Percentiles rank a stretch among this genome's conserved stretches.
Conservation (phyloP, 768 basidiomycete genomes). For the Boletus rufocinnamomeus region DNA sequence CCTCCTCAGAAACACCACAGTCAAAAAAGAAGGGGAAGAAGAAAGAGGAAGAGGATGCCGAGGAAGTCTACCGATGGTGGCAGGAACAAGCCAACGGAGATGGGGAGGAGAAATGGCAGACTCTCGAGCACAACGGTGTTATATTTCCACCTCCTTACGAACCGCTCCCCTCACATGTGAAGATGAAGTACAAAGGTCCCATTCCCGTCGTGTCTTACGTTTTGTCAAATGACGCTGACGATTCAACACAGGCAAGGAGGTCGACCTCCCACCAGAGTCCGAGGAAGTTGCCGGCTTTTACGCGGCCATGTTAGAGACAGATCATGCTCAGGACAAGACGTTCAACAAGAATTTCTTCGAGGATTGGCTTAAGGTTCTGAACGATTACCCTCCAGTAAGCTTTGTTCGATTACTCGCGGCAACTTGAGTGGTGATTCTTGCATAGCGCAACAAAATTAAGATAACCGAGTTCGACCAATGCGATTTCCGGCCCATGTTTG, state of each 20-base stretch:
- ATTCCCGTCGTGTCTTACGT: constrained; percentile 18
- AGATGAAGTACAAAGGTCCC: constrained; percentile 94
- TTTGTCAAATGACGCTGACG: constrained; percentile 19
- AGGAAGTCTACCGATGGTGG: constrained; percentile 89
- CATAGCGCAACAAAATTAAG: constrained; percentile 68
- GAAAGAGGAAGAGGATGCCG: constrained; percentile 58
- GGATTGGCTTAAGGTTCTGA: constrained; percentile 79
- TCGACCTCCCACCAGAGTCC: constrained; percentile 79
- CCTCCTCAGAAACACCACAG: constrained; percentile 45
- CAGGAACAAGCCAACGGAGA: constrained; percentile 73
- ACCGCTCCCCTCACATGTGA: constrained; percentile 75
- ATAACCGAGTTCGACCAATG: constrained; percentile 78
- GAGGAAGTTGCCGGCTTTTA: constrained; percentile 99
- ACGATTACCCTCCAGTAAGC: constrained; percentile 82
- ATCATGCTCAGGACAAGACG: constrained; percentile 82
- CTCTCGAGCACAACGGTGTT: constrained; percentile 93
- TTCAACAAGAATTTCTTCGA: constrained; percentile 97
- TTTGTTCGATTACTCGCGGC: constrained; percentile 6
- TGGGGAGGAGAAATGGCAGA: constrained; percentile 86
- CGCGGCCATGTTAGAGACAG: constrained; percentile 87
- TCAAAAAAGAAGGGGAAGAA: constrained; percentile 57
- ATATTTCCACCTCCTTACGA: constrained; percentile 96
- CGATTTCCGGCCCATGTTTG: constrained; percentile 94
- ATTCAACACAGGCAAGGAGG: constrained; percentile 59
- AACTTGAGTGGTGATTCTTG: constrained; percentile 11